These are phyloP conservation scores for Curvularia hawaiiensis DNA, from an alignment of 2,329 filamentous ascomycete genomes.

Conservation along the genomic window DNA sequence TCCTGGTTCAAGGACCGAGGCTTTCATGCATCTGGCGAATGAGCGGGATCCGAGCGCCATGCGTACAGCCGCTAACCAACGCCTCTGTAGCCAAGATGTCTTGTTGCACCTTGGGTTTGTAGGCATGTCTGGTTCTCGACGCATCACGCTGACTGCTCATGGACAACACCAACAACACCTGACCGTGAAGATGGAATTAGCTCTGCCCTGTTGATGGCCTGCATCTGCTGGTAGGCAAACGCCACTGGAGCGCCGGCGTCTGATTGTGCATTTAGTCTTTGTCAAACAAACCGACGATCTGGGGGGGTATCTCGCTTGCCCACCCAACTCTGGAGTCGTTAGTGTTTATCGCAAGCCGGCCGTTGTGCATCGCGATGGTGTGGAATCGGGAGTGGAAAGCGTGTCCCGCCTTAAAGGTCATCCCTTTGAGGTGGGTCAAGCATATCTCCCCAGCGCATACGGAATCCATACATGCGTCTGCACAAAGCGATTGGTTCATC, in stretches of 20 bases:
- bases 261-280: conserved; percentile 14
- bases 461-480: conserved; percentile 21
- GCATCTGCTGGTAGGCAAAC: conserved; percentile 15
- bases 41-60: conserved; percentile 24
- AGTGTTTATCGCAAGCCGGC: conserved; percentile 8
- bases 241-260: conserved; percentile 17
- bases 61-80: conserved; percentile 23
- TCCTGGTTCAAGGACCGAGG: conserved; percentile 26
- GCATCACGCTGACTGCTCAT: conserved; percentile 28
- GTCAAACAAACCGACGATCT: conserved; percentile 8
- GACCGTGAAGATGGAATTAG: conserved; percentile 19
- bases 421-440: conserved; percentile 17
- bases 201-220: conserved; percentile 18
- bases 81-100: conserved; percentile 19
- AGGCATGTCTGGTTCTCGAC: conserved; percentile 19
- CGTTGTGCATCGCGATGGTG: conserved; percentile 21
- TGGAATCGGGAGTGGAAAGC: conserved; percentile 16
- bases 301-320: conserved; percentile 2
- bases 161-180: conserved; percentile 21
- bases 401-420: conserved; percentile 22
- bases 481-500: conserved; percentile 29
- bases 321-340: conserved; percentile 1
- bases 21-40: conserved; percentile 32
- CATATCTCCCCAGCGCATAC: conserved; percentile 7
- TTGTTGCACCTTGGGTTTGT: conserved; percentile 10